Percentiles rank a stretch among this genome's conserved stretches.
Evolutionary conservation across 495 filamentous ascomycete species (phyloP).

Genomic region (Bathelium albidoporum): DNA sequence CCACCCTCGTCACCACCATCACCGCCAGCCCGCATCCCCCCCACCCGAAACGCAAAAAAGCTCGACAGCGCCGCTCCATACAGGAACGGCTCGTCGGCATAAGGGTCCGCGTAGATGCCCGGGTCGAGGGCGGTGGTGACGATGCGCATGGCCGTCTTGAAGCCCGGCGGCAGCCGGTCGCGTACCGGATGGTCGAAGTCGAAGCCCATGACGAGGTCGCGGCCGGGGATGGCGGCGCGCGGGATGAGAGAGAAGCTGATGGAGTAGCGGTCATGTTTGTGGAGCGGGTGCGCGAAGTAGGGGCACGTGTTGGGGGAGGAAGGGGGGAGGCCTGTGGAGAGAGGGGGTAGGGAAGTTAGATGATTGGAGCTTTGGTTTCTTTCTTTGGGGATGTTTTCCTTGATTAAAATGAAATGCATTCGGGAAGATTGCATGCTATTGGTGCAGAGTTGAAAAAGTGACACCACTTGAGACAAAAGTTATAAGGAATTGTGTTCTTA

Average conservation of each 20-base stretch:
- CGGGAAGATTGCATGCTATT: background rate
- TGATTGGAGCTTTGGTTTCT: background rate
- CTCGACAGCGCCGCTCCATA: slow-evolving; percentile 65
- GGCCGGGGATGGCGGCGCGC: slow-evolving; percentile 50
- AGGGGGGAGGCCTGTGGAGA: slow-evolving; percentile 19
- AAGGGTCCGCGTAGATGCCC: slow-evolving; percentile 72
- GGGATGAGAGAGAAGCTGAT: slow-evolving; percentile 67
- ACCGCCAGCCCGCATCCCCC: slow-evolving; percentile 32
- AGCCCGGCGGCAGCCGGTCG: slow-evolving; percentile 71
- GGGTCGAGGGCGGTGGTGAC: slow-evolving; percentile 87
- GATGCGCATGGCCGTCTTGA: slow-evolving; percentile 66
- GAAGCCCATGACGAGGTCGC: slow-evolving; percentile 79
- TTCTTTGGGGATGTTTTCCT: background rate
- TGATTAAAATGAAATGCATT: background rate
- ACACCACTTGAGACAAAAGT: too few species aligned
- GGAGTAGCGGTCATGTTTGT: slow-evolving; percentile 68
- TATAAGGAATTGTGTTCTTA: too few species aligned
- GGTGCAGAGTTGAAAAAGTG: background rate
- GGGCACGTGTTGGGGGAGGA: slow-evolving; percentile 38
- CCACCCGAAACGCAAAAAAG: slow-evolving; percentile 62
- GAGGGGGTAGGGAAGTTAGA: background rate
- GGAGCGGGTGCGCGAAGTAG: slow-evolving; percentile 64
- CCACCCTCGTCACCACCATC: slow-evolving; percentile 8
- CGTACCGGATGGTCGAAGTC: slow-evolving; percentile 83
- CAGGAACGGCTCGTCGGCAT: slow-evolving; percentile 71